Evolutionary conservation across 2,329 filamentous ascomycete species (phyloP), one percentile per base, ranked within the genome.

Genomic region (Cadophora gregata): DNA sequence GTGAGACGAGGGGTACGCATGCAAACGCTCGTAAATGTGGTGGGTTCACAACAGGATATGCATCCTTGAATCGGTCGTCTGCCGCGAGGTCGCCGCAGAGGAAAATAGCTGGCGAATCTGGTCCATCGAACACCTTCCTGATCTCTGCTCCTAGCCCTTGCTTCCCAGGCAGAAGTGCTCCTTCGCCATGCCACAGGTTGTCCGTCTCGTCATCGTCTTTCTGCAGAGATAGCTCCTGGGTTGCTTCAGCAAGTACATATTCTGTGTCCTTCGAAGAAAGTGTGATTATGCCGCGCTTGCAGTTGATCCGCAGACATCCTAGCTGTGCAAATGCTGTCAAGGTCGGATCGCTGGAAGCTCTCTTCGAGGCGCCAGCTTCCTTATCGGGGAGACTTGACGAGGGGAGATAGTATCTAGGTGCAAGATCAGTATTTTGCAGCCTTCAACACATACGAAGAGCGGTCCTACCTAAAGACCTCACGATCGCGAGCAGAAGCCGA

Each of bases 1-100:
- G 82, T 3, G 85, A 87, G 29, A 83, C 82, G 63, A 91, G 85
- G 0, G 88, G 88, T 0, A 89, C 87, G 21, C 84, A 85, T 6
- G 85, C 85, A 66, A 87, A 86, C 72, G 88, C 88, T 55, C 78
- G 77, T 33, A 81, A 76, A 36, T 76, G 68, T 0, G 79, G 78
- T 0, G 75, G 68, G 0, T 68, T 73, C 3, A 72, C 68, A 1
- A 82, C 80, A 33, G 80, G 78, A 1, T 74, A 69, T 47, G 79
- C 72, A 7, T 75, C 62, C 51, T 78, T 78, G 65, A 79, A 83
- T 24, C 72, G 74, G 8, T 80, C 76, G 68, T 82, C 72, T 33
- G 78, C 69, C 33, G 70, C 68, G 45, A 83, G 65, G 68, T 84
- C 80, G 48, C 77, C 75, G 64, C 83, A 70, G 14, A 80, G 62